Conservation (phyloP, 2,329 filamentous ascomycete genomes). For the Fusarium sp. region DNA sequence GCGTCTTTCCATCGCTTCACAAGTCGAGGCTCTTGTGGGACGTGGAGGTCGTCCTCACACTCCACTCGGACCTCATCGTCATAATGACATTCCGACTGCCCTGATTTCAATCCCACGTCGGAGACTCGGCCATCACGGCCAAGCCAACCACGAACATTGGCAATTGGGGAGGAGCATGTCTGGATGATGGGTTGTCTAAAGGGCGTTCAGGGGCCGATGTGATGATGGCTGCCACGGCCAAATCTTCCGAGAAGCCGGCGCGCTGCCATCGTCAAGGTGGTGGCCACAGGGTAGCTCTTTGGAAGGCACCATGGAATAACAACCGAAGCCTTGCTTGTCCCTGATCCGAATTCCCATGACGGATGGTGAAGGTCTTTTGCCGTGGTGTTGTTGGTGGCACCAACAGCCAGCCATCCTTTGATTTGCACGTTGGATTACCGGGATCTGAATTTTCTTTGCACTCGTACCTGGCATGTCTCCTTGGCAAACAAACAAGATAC, state of each 20-base stretch:
- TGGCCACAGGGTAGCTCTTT: conserved; percentile 19
- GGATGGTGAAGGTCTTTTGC: conserved; percentile 22
- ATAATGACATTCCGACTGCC: conserved; percentile 39
- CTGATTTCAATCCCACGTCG: conserved; percentile 9
- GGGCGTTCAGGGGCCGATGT: conserved; percentile 15
- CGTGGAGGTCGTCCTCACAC: conserved; percentile 3
- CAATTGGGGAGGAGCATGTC: conserved; percentile 4
- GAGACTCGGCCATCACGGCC: conserved; percentile 5
- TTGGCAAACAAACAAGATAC: conserved; percentile 24
- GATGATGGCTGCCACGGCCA: conserved; percentile 1
- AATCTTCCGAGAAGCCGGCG: neutral
- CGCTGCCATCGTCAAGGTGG: conserved; percentile 6
- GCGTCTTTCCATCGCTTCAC: conserved; percentile 6
- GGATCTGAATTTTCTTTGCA: neutral
- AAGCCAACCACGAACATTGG: conserved; percentile 15
- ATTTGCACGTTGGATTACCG: neutral
- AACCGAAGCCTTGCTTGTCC: neutral
- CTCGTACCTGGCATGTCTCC: conserved; percentile 10
- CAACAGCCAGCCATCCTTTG: neutral
- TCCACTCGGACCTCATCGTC: conserved; percentile 24
- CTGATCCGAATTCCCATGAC: conserved; percentile 19
- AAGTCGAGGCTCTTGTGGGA: neutral
- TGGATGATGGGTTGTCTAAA: conserved; percentile 1
- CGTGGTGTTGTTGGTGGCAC: conserved; percentile 14
- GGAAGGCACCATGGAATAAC: neutral